Conservation (phyloP, 345 rosid species). For the Aquilaria sinensis region DNA sequence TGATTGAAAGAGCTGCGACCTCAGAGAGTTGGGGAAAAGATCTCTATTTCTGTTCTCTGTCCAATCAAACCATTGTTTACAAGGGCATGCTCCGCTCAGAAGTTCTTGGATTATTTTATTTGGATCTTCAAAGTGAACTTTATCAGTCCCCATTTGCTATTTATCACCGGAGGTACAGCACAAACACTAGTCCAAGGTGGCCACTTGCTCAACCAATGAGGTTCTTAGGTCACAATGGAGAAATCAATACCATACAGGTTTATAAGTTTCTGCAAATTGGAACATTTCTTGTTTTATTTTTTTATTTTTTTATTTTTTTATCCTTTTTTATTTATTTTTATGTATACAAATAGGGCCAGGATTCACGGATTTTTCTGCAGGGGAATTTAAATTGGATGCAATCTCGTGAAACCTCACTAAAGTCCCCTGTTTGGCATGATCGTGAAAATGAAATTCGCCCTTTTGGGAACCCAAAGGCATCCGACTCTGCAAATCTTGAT, state of each 20-base stretch:
- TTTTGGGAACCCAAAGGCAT: slow-evolving; percentile 87
- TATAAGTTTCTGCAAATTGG: slow-evolving; percentile 1
- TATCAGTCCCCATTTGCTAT: slow-evolving; percentile 87
- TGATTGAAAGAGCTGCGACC: slow-evolving; percentile 64
- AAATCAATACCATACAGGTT: slow-evolving; percentile 98
- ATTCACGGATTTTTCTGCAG: slow-evolving; percentile 29
- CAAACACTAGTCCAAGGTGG: slow-evolving; percentile 99
- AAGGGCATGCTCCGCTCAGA: slow-evolving; percentile 99
- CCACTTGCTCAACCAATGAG: slow-evolving; percentile 99
- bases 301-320: not conserved
- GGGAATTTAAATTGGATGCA: slow-evolving; percentile 99
- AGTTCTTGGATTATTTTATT: slow-evolving; percentile 82
- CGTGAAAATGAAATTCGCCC: slow-evolving; percentile 98
- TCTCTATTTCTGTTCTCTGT: slow-evolving; percentile 87
- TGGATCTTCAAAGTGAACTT: slow-evolving; percentile 73
- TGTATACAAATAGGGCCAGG: slow-evolving; percentile 9
- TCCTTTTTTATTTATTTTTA: not conserved
- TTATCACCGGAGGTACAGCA: slow-evolving; percentile 93
- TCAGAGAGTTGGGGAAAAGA: slow-evolving; percentile 78
- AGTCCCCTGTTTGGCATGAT: slow-evolving; percentile 91
- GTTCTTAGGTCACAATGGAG: slow-evolving; percentile 99
- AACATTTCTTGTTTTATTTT: slow-evolving; percentile 2
- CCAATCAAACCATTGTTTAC: slow-evolving; percentile 92
- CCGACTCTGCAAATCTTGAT: slow-evolving; percentile 97
- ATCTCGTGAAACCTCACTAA: slow-evolving; percentile 87